These are phyloP conservation scores for Hypsizygus marmoreus DNA, from an alignment of 768 basidiomycete species.

Conservation along the genomic window DNA sequence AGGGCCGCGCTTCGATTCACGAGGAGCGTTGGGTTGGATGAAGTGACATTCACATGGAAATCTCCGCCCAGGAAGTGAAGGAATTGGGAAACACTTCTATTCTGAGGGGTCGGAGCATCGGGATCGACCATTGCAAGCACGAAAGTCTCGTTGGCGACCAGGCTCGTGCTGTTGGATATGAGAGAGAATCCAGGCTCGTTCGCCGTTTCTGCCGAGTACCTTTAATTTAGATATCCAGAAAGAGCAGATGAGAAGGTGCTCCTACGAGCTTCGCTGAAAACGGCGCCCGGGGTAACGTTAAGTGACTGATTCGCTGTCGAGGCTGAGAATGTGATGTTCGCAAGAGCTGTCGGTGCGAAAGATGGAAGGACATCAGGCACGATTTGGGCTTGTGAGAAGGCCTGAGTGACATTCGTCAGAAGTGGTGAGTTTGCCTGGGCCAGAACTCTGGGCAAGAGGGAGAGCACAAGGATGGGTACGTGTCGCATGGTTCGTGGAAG, in stretches of 20 bases:
- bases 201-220: slow-evolving; percentile 31
- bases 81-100: slow-evolving; percentile 35
- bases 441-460: slow-evolving; percentile 12
- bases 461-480: slow-evolving; percentile 6
- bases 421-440: slow-evolving; percentile 17
- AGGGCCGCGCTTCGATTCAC: slow-evolving; percentile 41
- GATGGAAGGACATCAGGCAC: slow-evolving; percentile 41
- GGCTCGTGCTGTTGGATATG: slow-evolving; percentile 24
- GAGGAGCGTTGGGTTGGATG: slow-evolving; percentile 27
- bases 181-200: slow-evolving; percentile 34
- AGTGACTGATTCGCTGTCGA: slow-evolving; percentile 25
- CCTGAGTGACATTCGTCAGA: slow-evolving; percentile 22
- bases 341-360: slow-evolving; percentile 37
- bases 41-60: slow-evolving; percentile 29
- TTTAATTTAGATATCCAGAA: not conserved
- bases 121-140: slow-evolving; percentile 45
- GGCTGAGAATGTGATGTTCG: slow-evolving; percentile 41
- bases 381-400: slow-evolving; percentile 39
- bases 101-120: slow-evolving; percentile 43
- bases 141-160: slow-evolving; percentile 28
- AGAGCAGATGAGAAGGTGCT: not conserved
- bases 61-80: slow-evolving; percentile 44
- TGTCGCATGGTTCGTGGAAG: not conserved
- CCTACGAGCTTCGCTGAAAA: slow-evolving; percentile 39
- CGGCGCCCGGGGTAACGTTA: slow-evolving; percentile 36